phyloP scores from a whole-genome alignment of 495 filamentous ascomycete species.

The Penicillium cataractarum region DNA sequence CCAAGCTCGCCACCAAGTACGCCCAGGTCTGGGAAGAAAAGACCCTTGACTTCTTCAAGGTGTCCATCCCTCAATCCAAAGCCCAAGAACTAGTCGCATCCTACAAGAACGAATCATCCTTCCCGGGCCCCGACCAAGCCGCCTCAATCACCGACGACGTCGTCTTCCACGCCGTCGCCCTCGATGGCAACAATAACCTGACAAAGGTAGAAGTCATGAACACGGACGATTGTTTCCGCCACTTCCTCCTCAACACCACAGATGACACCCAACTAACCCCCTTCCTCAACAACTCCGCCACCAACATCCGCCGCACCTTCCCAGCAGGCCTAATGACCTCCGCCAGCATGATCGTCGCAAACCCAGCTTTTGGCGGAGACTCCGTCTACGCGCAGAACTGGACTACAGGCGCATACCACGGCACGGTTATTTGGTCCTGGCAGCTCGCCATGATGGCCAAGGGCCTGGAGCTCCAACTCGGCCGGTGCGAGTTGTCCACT shows the following conservation, averaged over 20 bases:
- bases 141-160: constrained; percentile 48
- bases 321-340: constrained; percentile 61
- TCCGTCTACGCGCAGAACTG: constrained; percentile 54
- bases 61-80: constrained; percentile 38
- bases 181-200: constrained; percentile 56
- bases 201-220: constrained; percentile 62
- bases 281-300: constrained; percentile 58
- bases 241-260: constrained; percentile 63
- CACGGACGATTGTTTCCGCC: constrained; percentile 66
- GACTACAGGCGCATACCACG: constrained; percentile 62
- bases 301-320: constrained; percentile 59
- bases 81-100: constrained; percentile 49
- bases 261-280: constrained; percentile 58
- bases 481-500: constrained; percentile 39
- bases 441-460: constrained; percentile 66
- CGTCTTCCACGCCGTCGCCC: constrained; percentile 58
- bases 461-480: constrained; percentile 54
- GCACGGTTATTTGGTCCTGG: constrained; percentile 69
- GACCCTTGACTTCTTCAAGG: constrained; percentile 60
- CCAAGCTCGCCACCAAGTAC: constrained; percentile 46
- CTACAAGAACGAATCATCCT: constrained; percentile 48
- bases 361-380: constrained; percentile 60
- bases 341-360: constrained; percentile 61
- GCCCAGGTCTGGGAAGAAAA: constrained; percentile 66
- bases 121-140: constrained; percentile 45